Percentiles rank a stretch among this genome's conserved stretches.
phyloP scores from a whole-genome alignment of 2,329 filamentous ascomycete genomes.

The Niveomyces coronatus region DNA sequence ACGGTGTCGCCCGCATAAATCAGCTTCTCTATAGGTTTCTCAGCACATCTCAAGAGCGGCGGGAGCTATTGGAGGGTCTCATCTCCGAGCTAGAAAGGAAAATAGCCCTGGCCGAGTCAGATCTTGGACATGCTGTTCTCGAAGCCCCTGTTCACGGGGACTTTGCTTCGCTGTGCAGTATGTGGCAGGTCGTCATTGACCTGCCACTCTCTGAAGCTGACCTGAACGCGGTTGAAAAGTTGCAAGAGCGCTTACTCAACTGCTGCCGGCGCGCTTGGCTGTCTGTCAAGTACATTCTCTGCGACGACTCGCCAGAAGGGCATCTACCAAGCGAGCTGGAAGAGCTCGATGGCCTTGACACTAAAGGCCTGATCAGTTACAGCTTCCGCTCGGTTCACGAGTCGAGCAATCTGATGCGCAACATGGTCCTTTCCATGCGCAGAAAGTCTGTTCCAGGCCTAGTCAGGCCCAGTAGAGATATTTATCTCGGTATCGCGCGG shows the following conservation, averaged over 20 bases:
- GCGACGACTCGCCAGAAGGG: constrained; percentile 90
- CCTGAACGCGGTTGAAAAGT: constrained; percentile 22
- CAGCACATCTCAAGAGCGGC: constrained; percentile 27
- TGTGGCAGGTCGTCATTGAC: constrained; percentile 41
- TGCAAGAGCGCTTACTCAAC: constrained; percentile 47
- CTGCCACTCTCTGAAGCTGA: constrained; percentile 28
- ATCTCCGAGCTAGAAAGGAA: constrained; percentile 54
- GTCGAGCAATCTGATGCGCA: constrained; percentile 67
- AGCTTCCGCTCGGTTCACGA: constrained; percentile 95
- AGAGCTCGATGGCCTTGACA: constrained; percentile 59
- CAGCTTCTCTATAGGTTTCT: constrained; percentile 57
- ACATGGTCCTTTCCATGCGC: constrained; percentile 45
- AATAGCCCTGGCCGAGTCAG: constrained; percentile 48
- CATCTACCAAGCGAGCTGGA: constrained; percentile 69
- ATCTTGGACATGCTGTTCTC: constrained; percentile 57
- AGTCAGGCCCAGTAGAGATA: constrained; percentile 37
- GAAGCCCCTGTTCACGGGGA: constrained; percentile 59
- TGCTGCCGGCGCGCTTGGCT: constrained; percentile 65
- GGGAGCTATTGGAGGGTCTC: constrained; percentile 46
- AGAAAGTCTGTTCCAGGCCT: constrained; percentile 32
- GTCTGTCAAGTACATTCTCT: constrained; percentile 66
- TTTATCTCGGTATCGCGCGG: constrained; percentile 58
- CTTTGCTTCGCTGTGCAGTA: constrained; percentile 53
- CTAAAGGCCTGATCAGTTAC: constrained; percentile 86
- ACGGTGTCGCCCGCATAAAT: constrained; percentile 73